Base-by-base conservation (phyloP, 805 yeast species). In the Nakazawaea laoshanensis region DNA sequence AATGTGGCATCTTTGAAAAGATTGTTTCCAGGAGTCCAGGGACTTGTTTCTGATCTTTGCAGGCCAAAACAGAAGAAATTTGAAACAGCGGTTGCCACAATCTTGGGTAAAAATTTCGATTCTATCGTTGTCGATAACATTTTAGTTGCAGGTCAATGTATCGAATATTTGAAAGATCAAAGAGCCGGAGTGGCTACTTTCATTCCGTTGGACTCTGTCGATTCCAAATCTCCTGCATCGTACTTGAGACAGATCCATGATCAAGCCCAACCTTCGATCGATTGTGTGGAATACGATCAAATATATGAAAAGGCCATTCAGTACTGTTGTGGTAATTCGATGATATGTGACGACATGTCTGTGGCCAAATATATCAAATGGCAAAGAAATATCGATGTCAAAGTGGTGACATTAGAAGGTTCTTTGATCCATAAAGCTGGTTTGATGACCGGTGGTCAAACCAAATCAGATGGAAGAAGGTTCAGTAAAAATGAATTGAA, bases 391-490 rank as follows among this genome's bases (percentile, higher is more conserved):
- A 55, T 74, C 19, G 67, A 67, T 30, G 74, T 73, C 25, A 86
- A 83, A 51, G 53, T 82, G 30, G 94, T 88, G 2, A 73, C 95
- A 1, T 47, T 85, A 10, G 86, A 85, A 31, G 98, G 98, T 2
- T 73, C 89, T 0, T 63, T 87, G 19, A 82, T 92, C 29, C 86
- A 85, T 49, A 76, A 74, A 46, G 77, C 89, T 4, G 95, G 95
- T 5, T 63, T 87, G 23, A 85, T 92, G 94, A 81, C 96, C 7
- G 96, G 96, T 52, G 96, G 96, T 43, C 59, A 65, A 19, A 64
- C 74, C 5, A 63, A 63, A n/a, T 62, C 62, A 24, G 55, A 63
- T n/a, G 62, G 65, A 9, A 41, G 59, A 36, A 66, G 71, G 41
- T 85, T 94, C 94, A 86, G 77, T 50, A 85, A 80, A 47, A 67